Evolutionary conservation across 164 flowering plant genomes (phyloP), one percentile per base, ranked within the genome.

Genomic region (Macadamia tetraphylla): DNA sequence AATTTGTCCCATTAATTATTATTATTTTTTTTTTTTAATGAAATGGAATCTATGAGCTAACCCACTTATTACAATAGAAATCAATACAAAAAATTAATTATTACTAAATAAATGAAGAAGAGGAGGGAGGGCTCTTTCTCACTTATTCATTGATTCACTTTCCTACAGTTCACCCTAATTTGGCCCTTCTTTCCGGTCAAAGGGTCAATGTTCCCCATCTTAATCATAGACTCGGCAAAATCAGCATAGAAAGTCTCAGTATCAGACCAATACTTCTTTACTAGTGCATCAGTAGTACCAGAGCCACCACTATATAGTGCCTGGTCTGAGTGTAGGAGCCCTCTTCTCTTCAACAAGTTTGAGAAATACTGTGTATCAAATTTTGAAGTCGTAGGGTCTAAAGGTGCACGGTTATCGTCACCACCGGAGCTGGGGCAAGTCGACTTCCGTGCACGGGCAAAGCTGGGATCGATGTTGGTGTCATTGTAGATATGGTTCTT

Each of bases 321-420:
- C 46, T 71, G 71, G n/a, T 74, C 77, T 8, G 77, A 75, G 55
- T 58, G 71, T 35, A 74, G 71, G 1, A 75, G 42, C 1, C 74
- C 77, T 15, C 29, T 71, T 43, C 17, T 62, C 35, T 48, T 51
- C 31, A 66, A 43, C 67, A 74, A 58, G 30, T 35, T 58, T n/a
- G 35, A 18, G 35, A 63, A 74, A 58, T 74, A 74, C 0, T 2
- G 1, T 8, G 29, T 60, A 13, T 74, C 77, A 10, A 74, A 74
- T 4, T 3, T 18, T 15, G 70, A 51, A 7, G 71, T 49, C 10
- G 74, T 66, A 0, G 32, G 31, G 43, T 74, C 77, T 2, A 74
- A 13, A 23, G 74, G 64, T 6, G 42, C 64, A 9, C 65, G 64
- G 31, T 29, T 74, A 42, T 13, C 32, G 67, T 67, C 67, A 3